phyloP scores from a whole-genome alignment of 495 filamentous ascomycete species.

The Xylaria sp. region DNA sequence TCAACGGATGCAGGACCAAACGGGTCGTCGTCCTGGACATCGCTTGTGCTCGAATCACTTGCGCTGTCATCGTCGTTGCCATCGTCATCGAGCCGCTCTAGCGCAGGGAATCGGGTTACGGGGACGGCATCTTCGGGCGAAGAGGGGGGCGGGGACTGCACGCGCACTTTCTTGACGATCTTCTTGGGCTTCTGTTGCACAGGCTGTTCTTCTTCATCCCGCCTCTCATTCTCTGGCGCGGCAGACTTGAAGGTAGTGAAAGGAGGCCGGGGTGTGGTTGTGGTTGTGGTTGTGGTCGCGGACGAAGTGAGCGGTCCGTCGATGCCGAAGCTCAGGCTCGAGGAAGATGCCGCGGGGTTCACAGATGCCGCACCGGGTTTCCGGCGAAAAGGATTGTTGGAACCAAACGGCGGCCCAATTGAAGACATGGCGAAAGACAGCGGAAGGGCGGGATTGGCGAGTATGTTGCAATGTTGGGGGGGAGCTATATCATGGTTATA shows the following conservation, averaged over 20 bases:
- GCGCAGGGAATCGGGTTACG: conserved; percentile 40
- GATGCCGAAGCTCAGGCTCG: conserved; percentile 22
- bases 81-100: conserved; percentile 33
- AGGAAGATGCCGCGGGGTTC: conserved; percentile 27
- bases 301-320: conserved; percentile 30
- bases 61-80: conserved; percentile 34
- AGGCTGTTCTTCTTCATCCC: conserved; percentile 35
- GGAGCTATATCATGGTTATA: conserved; percentile 36
- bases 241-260: conserved; percentile 40
- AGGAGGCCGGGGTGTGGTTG: conserved; percentile 32
- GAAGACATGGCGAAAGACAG: conserved; percentile 26
- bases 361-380: conserved; percentile 35
- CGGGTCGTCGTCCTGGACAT: conserved; percentile 33
- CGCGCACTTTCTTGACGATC: conserved; percentile 61
- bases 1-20: conserved; percentile 33
- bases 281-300: conserved; percentile 14
- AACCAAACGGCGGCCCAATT: conserved; percentile 42
- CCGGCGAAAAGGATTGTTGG: conserved; percentile 59
- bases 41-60: conserved; percentile 36
- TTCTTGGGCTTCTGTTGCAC: conserved; percentile 53
- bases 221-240: conserved; percentile 29
- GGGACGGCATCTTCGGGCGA: conserved; percentile 50
- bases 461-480: conserved; percentile 10
- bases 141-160: conserved; percentile 62
- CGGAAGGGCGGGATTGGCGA: conserved; percentile 7